phyloP scores from a whole-genome alignment of 2,329 filamentous ascomycete species.

The Nigrospora osmanthi region DNA sequence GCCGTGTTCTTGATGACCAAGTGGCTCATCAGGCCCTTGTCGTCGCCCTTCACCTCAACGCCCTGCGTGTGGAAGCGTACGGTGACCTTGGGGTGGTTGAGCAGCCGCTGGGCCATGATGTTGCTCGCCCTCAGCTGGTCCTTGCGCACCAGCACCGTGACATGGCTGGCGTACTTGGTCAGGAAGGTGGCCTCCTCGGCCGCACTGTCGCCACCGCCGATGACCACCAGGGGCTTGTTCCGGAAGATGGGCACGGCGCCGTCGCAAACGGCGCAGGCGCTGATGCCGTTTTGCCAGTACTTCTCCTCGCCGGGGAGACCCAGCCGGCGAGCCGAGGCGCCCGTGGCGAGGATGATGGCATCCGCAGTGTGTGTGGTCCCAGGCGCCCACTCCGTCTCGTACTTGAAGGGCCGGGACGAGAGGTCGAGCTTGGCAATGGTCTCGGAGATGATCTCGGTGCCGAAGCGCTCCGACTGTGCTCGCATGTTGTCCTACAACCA shows the following conservation, averaged over 20 bases:
- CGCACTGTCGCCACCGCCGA: slow-evolving; percentile 92
- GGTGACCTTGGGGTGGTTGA: slow-evolving; percentile 80
- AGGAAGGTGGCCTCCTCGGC: slow-evolving; percentile 97
- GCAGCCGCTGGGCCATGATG: slow-evolving; percentile 83
- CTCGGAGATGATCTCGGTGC: slow-evolving; percentile 87
- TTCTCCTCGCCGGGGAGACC: slow-evolving; percentile 81
- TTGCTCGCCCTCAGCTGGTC: slow-evolving; percentile 82
- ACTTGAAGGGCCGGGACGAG: slow-evolving; percentile 77
- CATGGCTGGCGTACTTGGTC: slow-evolving; percentile 93
- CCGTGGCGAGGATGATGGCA: slow-evolving; percentile 87
- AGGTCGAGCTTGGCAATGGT: slow-evolving; percentile 87
- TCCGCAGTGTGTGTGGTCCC: slow-evolving; percentile 82
- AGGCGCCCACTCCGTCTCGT: slow-evolving; percentile 84
- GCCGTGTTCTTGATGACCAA: slow-evolving; percentile 73
- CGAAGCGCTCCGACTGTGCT: slow-evolving; percentile 82
- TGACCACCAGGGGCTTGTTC: slow-evolving; percentile 90
- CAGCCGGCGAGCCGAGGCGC: slow-evolving; percentile 81
- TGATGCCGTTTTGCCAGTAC: slow-evolving; percentile 97
- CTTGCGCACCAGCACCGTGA: slow-evolving; percentile 85
- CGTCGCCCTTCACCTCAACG: slow-evolving; percentile 77
- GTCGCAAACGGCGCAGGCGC: slow-evolving; percentile 94
- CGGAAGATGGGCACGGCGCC: slow-evolving; percentile 96
- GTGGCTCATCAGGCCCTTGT: slow-evolving; percentile 81
- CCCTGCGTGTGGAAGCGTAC: slow-evolving; percentile 80
- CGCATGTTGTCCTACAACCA: slow-evolving; percentile 70